These are phyloP conservation scores for Mallotus nudiflorus DNA, from an alignment of 345 rosid genomes.

Conservation along the genomic window DNA sequence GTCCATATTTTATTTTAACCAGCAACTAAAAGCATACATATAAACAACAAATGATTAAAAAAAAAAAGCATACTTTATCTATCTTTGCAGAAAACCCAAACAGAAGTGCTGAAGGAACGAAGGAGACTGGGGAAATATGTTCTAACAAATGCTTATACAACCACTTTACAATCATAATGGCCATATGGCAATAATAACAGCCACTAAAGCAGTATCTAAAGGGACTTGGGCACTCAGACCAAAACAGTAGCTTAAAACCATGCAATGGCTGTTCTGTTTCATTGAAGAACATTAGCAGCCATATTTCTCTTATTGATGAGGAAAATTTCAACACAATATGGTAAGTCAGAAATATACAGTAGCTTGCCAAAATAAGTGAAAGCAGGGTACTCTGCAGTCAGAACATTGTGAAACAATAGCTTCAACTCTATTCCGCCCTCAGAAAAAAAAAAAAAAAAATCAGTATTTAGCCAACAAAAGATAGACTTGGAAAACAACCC, in stretches of 20 bases:
- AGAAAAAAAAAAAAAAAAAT: too few species aligned
- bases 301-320: neutral
- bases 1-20: neutral
- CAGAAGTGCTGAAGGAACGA: neutral
- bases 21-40: too few species aligned
- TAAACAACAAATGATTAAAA: neutral
- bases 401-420: neutral
- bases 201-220: neutral
- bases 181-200: neutral
- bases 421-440: neutral
- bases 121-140: neutral
- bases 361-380: neutral
- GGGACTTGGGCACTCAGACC: neutral
- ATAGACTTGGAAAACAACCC: neutral
- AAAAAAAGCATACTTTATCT: neutral
- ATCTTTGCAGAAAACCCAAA: neutral
- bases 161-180: neutral
- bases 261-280: neutral
- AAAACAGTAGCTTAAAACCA: neutral
- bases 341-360: neutral
- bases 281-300: neutral
- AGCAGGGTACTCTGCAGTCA: neutral
- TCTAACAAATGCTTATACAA: too few species aligned
- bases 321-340: neutral
- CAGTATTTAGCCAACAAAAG: too few species aligned